A percentile compares a stretch with the other conserved stretches of the same genome.
These are phyloP conservation scores for Boletus barrowsii DNA, from an alignment of 768 basidiomycete genomes.

Conservation along the genomic window DNA sequence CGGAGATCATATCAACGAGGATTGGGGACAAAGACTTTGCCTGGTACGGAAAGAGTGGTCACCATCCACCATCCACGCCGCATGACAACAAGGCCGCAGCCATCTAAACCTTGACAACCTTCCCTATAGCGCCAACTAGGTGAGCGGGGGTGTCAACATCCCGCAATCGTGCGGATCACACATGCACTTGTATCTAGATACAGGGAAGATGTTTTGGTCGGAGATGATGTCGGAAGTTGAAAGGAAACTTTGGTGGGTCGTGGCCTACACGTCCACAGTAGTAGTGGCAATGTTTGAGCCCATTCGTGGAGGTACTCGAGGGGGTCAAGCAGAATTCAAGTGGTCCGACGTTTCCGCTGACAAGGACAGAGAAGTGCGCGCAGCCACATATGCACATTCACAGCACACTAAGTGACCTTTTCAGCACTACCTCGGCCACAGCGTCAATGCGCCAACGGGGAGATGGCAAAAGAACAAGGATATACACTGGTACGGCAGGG, in stretches of 20 bases:
- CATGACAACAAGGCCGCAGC: conserved; percentile 4
- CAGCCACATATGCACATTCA: neutral
- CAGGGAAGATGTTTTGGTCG: conserved; percentile 10
- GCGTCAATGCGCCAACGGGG: conserved; percentile 91
- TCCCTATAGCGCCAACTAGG: neutral
- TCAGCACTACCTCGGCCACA: conserved; percentile 93
- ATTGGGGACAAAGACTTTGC: neutral
- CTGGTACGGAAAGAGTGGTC: neutral
- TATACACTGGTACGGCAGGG: conserved; percentile 91
- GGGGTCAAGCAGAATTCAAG: conserved; percentile 90
- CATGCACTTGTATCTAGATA: conserved; percentile 16
- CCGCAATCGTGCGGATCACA: conserved; percentile 19
- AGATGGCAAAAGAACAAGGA: conserved; percentile 99
- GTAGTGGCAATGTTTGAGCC: conserved; percentile 64
- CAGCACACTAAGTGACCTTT: conserved; percentile 1
- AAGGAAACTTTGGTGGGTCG: neutral
- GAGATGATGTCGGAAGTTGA: conserved; percentile 19
- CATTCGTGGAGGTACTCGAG: conserved; percentile 83
- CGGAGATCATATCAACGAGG: conserved; percentile 6
- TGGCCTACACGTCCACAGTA: neutral
- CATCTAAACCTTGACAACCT: conserved; percentile 5
- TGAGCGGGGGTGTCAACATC: conserved; percentile 19
- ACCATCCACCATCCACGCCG: neutral
- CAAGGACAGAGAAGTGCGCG: conserved; percentile 83
- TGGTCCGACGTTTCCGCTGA: conserved; percentile 89